Percentiles rank a stretch among this genome's conserved stretches.
phyloP scores from a whole-genome alignment of 805 yeast genomes.

The Grigorovia transvaalensis region DNA sequence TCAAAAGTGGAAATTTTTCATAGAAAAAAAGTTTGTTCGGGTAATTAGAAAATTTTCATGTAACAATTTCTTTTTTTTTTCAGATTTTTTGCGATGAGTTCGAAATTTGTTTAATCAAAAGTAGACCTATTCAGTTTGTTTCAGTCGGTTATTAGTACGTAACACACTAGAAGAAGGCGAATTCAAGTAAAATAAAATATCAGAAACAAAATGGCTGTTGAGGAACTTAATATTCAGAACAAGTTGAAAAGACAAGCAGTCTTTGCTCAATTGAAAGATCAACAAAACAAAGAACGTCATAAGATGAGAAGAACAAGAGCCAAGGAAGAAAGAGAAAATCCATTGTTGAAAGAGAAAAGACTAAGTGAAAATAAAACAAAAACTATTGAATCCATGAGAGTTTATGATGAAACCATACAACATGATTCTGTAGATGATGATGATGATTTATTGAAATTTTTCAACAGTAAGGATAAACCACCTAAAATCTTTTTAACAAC shows the following conservation, averaged over 20 bases:
- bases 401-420: constrained; percentile 72
- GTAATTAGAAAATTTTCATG: background rate
- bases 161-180: too few relatives aligned
- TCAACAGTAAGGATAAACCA: constrained; percentile 48
- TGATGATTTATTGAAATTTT: constrained; percentile 23
- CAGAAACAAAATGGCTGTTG: constrained; percentile 23
- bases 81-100: background rate
- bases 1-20: too few relatives aligned
- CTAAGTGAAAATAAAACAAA: constrained; percentile 66
- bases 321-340: constrained; percentile 76
- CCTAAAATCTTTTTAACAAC: constrained; percentile 91
- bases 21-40: too few relatives aligned
- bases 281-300: constrained; percentile 67
- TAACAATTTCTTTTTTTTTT: background rate
- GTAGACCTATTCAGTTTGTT: too few relatives aligned
- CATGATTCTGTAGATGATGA: constrained; percentile 22
- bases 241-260: constrained; percentile 73
- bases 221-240: constrained; percentile 49
- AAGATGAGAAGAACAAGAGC: constrained; percentile 70
- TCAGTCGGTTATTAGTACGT: too few relatives aligned
- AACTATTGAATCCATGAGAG: constrained; percentile 77
- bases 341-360: constrained; percentile 73
- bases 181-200: background rate
- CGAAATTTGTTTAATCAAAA: too few relatives aligned
- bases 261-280: constrained; percentile 62